Base-by-base conservation (phyloP, 1,139 yeast species). In the Spencermartinsiella ligniputridi region DNA sequence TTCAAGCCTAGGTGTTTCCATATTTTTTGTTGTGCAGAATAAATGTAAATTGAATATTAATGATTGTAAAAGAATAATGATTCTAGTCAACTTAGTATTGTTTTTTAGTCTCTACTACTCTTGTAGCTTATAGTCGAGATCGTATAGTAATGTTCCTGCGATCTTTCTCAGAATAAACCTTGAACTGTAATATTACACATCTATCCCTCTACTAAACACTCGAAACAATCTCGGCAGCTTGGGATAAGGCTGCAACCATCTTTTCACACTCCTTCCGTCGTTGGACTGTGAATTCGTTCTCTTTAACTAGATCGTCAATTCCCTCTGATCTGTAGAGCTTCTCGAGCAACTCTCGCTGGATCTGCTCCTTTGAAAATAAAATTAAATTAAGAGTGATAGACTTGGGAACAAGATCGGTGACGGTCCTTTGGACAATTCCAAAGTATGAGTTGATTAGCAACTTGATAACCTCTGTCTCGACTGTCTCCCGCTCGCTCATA, bases 401-500 rank as follows among this genome's bases (percentile, higher is more conserved):
- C 70, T 92, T 92, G 56, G 98, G 98, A 54, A 92, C 85, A 57
- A 90, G 69, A 66, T 92, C 98, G 11, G 95, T 83, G 57, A 92
- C 84, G 0, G 97, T 87, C 65, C 96, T 79, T 72, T 92, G 89
- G 41, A 92, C 97, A 64, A 92, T 92, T 58, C 79, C 79, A 70
- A 81, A 92, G 69, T 92, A 92, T 24, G 96, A 87, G 44, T 84
- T 80, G 58, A 92, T 90, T 61, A 92, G 76, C 55, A 92, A 76
- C 70, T 92, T 92, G 63, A 92, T 90, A 33, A 92, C 97, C 63
- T 92, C 98, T 1, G 97, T 94, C 67, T 92, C 98, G 78, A 87
- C 83, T 30, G 92, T 81, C 70, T 92, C 98, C 56, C 96, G 82
- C 63, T 92, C 98, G 15, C 92, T 78, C 95, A 92, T 86, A 47